These are phyloP conservation scores for Hyphopichia fennica DNA, from an alignment of 1,139 yeast genomes.

Conservation along the genomic window DNA sequence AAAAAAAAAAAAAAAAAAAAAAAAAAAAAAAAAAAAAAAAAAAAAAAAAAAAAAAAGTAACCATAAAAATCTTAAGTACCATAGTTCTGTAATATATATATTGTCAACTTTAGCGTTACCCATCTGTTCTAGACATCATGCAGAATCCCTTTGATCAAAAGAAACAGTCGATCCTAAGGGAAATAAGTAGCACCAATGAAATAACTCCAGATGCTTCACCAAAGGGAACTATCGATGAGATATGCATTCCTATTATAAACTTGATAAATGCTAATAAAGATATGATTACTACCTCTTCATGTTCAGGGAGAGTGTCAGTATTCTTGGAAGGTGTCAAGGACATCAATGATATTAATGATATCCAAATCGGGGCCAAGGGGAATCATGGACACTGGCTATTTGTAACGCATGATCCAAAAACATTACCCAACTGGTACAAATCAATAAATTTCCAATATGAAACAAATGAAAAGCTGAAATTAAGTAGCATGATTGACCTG, in stretches of 20 bases:
- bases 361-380: slow-evolving; percentile 79
- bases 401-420: slow-evolving; percentile 64
- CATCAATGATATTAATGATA: slow-evolving; percentile 13
- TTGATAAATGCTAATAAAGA: slow-evolving; percentile 61
- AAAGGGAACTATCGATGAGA: slow-evolving; percentile 75
- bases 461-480: slow-evolving; percentile 4
- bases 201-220: slow-evolving; percentile 71
- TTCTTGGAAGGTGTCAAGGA: slow-evolving; percentile 64
- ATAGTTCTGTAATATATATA: no score
- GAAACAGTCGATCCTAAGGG: slow-evolving; percentile 56
- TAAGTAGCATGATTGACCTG: slow-evolving; percentile 8
- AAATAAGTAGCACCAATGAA: slow-evolving; percentile 45
- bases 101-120: no score
- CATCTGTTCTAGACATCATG: slow-evolving; percentile 19
- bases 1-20: no score
- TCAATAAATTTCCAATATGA: slow-evolving; percentile 24
- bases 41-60: no score
- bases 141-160: slow-evolving; percentile 68
- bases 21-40: not conserved
- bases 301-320: slow-evolving; percentile 84
- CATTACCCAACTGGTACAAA: slow-evolving; percentile 55
- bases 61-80: no score
- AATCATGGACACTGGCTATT: slow-evolving; percentile 83
- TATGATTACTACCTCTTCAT: slow-evolving; percentile 84
- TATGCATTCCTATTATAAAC: slow-evolving; percentile 68